Base-by-base conservation (phyloP, 768 basidiomycete genomes). In the Suillus cothurnatus region DNA sequence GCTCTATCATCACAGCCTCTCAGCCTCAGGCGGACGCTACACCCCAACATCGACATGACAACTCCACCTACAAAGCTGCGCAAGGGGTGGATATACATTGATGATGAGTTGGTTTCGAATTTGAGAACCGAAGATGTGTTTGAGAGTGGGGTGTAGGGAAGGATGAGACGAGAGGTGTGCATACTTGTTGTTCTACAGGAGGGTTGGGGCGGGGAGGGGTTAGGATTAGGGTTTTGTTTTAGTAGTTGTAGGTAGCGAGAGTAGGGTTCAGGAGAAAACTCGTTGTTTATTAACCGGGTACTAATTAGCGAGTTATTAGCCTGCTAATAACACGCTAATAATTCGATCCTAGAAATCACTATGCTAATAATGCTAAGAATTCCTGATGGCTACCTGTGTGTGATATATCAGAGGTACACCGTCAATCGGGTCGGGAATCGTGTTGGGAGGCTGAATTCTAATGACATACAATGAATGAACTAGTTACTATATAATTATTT, bases 21-120 rank as follows among this genome's bases (percentile, higher is more conserved):
- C 93, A 8, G 94, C 97, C 0, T 89, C 90, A 1, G 95, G 95
- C 3, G 97, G 97, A 1, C 97, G 98, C 77, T 99, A 98, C 79
- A 99, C 69, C 91, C 90, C 3, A 85, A 85, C 68, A 82, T 88
- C 41, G 86, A 84, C 74, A 78, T 83, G 12, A 71, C 67, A 63
- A 71, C 72, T 32, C 73, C 77, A 12, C 55, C 61, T 6, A 63
- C 66, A 11, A 73, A 70, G 32, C 79, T 81, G 2, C 81, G 83
- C 6, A 88, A 92, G 64, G 89, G 86, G 12, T 98, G 97, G 97
- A 82, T 97, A 66, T 88, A 96, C 59, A 91, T 98, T 61, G 96
- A 99, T 75, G 97, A 98, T 72, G 96, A 97, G 76, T 79, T 89
- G 12, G 90, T 96, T 31, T 88, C 88, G 39, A 87, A 92, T 69